Base-by-base conservation (phyloP, 2,329 filamentous ascomycete species). In the Aspergillus sp. region DNA sequence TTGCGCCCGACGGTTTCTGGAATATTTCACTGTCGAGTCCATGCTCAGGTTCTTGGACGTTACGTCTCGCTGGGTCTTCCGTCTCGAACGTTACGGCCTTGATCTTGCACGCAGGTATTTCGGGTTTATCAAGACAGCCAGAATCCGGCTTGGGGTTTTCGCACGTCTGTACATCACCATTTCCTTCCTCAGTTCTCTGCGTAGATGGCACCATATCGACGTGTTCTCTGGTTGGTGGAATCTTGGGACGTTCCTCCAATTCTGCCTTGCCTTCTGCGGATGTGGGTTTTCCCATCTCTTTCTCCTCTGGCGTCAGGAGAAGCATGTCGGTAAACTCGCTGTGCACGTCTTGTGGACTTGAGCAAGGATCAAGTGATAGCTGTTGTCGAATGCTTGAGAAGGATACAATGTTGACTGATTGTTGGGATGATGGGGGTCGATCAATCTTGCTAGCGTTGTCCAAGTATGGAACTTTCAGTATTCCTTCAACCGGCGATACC, bases 291-390 rank as follows among this genome's bases (percentile, higher is more conserved):
- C 14, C 3, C 7, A 38, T 22, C 26, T n/a, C 19, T 19, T 9
- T 14, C 17, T 50, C 44, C 4, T 62, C 59, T 2, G 59, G 55
- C 2, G 57, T 60, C 7, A 63, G 60, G 32, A 62, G 60, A 19
- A 71, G 57, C 42, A 70, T 57, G 48, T 58, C 60, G 16, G 61
- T 61, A 38, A 72, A 59, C n/a, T 70, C 65, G 33, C 52, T 59
- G 1, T 60, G 46, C 17, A 65, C 62, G 16, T 60, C 58, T 10
- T 57, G 61, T 2, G 58, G 52, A 5, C 57, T 58, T 7, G 48
- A 46, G 11, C 44, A 54, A 40, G 52, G 52, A 5, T 43, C 40
- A 4, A 56, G 53, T 2, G 60, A 59, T 14, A 66, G 17, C 16
- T 61, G 55, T 26, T 53, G 58, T 32, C 64, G 55, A 9, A 73